phyloP scores from a whole-genome alignment of 202 grass and related monocot species.

The Elaeis oleifera region DNA sequence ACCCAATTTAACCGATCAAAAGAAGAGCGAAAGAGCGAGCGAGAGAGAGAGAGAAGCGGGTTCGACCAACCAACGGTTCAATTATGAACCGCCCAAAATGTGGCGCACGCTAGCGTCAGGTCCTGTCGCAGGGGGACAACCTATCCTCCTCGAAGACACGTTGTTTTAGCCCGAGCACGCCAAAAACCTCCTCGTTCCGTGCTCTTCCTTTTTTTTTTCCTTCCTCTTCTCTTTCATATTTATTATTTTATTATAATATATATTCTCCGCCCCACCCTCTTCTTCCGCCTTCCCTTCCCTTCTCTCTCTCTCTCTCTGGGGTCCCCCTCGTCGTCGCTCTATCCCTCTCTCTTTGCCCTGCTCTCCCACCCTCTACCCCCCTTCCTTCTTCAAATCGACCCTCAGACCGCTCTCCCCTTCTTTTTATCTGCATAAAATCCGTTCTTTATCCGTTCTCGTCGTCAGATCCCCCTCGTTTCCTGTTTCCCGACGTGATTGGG shows the following conservation, averaged over 20 bases:
- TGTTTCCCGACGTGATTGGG: constrained; percentile 6
- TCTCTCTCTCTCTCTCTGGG: constrained; percentile 10
- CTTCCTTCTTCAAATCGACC: background rate
- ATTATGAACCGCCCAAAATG: no score
- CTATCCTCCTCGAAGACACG: background rate
- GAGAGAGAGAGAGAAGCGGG: no score
- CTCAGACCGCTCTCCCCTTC: background rate
- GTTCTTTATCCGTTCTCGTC: background rate
- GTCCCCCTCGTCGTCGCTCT: background rate
- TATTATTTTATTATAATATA: no score
- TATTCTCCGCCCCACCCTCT: constrained; percentile 21
- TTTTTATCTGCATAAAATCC: background rate
- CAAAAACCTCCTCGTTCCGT: constrained; percentile 2
- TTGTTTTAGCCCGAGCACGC: background rate
- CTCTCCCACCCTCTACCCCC: background rate
- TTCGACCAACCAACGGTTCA: no score
- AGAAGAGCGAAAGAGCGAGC: no score
- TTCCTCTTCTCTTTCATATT: no score
- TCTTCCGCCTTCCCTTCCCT: constrained; percentile 22
- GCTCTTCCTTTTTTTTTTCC: background rate
- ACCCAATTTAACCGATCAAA: no score
- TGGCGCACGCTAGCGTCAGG: no score
- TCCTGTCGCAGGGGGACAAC: no score
- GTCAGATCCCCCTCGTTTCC: constrained; percentile 6
- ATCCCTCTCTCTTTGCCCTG: constrained; percentile 11